Evolutionary conservation across 2,329 filamentous ascomycete genomes (phyloP).

Genomic region (Alternaria ventricosa): DNA sequence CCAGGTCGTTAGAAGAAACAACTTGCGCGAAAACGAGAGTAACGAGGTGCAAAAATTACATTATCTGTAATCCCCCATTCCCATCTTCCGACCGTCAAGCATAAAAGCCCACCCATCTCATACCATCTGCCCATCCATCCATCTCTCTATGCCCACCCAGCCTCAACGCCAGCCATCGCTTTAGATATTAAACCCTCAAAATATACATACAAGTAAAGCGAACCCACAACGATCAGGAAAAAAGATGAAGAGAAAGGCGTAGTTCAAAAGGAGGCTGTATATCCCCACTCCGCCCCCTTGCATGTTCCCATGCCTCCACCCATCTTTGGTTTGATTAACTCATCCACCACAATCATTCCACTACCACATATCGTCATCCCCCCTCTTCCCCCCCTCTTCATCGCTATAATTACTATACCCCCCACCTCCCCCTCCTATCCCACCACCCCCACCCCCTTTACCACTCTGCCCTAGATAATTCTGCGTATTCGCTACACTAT

Average conservation of each 20-base stretch:
- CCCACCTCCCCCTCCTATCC: conserved; percentile 14
- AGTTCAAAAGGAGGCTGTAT: background rate
- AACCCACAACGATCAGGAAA: background rate
- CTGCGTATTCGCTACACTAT: conserved; percentile 47
- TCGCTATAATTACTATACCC: conserved; percentile 39
- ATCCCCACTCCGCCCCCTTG: background rate
- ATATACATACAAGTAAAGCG: background rate
- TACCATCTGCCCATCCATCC: background rate
- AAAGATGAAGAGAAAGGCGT: background rate
- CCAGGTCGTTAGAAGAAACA: no score
- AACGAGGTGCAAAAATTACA: no score
- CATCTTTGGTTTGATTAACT: no score
- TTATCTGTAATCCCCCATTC: background rate
- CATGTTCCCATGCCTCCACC: no score
- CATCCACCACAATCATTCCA: no score
- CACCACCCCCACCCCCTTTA: conserved; percentile 9
- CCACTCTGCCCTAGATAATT: conserved; percentile 43
- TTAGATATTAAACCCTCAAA: background rate
- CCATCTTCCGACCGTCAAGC: background rate
- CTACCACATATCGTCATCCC: conserved; percentile 50
- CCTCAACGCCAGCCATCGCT: no score
- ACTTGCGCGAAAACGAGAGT: no score
- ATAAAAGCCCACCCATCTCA: background rate
- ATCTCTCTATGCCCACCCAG: background rate
- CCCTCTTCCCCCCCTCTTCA: conserved; percentile 37